Evolutionary conservation across 148 eudicot genomes (phyloP).

Genomic region (Amaranthus palmeri): DNA sequence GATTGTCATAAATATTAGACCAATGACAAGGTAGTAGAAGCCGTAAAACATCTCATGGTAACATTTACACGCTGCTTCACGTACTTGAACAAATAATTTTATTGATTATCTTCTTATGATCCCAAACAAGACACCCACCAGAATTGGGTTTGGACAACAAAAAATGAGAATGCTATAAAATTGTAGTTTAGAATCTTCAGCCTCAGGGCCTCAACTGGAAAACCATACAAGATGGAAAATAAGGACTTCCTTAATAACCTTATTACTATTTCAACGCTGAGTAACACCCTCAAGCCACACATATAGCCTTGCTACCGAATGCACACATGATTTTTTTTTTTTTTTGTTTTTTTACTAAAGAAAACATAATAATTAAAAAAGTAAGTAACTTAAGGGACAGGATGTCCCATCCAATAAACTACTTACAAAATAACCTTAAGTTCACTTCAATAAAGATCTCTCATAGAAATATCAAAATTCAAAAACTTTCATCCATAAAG

Average conservation of each 20-base stretch:
- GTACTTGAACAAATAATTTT: neutral
- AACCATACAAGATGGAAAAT: neutral
- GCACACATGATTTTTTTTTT: no score
- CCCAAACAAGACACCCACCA: neutral
- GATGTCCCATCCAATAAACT: no score
- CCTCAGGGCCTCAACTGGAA: neutral
- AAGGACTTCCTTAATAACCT: neutral
- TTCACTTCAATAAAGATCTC: no score
- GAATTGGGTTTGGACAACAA: neutral
- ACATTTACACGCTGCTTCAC: neutral
- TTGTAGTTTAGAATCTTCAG: neutral
- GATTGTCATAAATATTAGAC: conserved; percentile 1
- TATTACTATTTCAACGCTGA: neutral
- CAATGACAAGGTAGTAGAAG: neutral
- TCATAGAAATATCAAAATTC: no score
- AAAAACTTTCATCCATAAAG: no score
- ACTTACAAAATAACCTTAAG: no score
- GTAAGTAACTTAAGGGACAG: no score
- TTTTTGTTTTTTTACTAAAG: no score
- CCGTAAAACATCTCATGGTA: conserved; percentile 4
- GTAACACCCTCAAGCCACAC: neutral
- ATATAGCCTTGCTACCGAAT: no score
- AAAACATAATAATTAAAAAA: no score
- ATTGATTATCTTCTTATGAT: neutral
- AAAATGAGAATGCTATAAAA: neutral